phyloP scores from a whole-genome alignment of 148 eudicot genomes.

The Fagopyrum esculentum region DNA sequence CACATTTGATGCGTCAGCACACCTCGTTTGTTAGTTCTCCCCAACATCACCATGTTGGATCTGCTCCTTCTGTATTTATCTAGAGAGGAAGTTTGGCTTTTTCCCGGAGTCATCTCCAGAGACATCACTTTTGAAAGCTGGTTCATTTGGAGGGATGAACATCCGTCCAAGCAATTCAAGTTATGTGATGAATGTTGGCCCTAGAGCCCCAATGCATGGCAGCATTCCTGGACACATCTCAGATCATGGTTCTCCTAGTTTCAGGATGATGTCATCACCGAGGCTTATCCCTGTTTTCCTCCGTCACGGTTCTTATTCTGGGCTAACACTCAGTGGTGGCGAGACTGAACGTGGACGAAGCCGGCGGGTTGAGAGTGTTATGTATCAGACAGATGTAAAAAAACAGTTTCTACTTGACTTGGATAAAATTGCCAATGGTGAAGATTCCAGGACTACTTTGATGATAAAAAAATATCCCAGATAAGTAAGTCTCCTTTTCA shows the following conservation, averaged over 20 bases:
- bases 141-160: conserved; percentile 42
- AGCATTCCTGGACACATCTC: conserved; percentile 35
- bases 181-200: conserved; percentile 42
- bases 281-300: conserved; percentile 51
- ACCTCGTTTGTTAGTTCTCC: conserved; percentile 31
- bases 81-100: conserved; percentile 50
- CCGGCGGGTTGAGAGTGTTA: conserved; percentile 44
- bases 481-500: conserved; percentile 42
- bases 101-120: conserved; percentile 55
- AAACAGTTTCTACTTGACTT: conserved; percentile 72
- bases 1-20: conserved; percentile 28
- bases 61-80: conserved; percentile 63
- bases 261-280: conserved; percentile 58
- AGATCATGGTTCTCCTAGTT: conserved; percentile 53
- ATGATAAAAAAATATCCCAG: conserved; percentile 97
- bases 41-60: conserved; percentile 59
- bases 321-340: conserved; percentile 23
- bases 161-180: conserved; percentile 24
- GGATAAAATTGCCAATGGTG: conserved; percentile 69
- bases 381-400: conserved; percentile 57
- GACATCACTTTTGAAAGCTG: conserved; percentile 32
- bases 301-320: conserved; percentile 57
- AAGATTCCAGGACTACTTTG: conserved; percentile 79
- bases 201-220: conserved; percentile 35
- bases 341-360: conserved; percentile 48